Conservation (phyloP, 495 filamentous ascomycete species). For the Staphylotrichum longicolle region DNA sequence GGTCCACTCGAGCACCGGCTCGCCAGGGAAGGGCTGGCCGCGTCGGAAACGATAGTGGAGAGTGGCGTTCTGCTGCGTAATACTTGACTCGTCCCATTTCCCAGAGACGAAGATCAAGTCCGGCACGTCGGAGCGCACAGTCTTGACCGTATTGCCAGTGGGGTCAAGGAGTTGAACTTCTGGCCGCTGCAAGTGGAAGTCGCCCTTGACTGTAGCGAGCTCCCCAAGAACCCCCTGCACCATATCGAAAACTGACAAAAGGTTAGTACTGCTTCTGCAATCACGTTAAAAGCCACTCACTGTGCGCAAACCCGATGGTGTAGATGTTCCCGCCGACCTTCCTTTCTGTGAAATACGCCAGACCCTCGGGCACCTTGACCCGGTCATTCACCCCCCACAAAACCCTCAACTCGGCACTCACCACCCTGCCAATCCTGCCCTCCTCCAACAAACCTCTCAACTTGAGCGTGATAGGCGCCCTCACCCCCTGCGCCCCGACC, state of each 20-base stretch:
- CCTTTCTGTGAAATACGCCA: conserved; percentile 47
- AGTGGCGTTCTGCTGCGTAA: conserved; percentile 32
- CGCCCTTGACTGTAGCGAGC: conserved; percentile 35
- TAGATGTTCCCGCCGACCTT: conserved; percentile 50
- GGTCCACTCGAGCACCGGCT: conserved; percentile 50
- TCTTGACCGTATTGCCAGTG: conserved; percentile 31
- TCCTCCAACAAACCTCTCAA: conserved; percentile 47
- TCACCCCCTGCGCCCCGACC: conserved; percentile 53
- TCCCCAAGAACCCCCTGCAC: conserved; percentile 49
- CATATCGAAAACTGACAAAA: conserved; percentile 33
- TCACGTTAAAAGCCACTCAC: conserved; percentile 30
- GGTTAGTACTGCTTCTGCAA: neutral
- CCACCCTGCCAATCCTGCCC: conserved; percentile 53
- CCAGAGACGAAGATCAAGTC: conserved; percentile 51
- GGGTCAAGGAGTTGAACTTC: conserved; percentile 33
- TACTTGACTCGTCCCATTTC: conserved; percentile 38
- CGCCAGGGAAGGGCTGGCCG: conserved; percentile 50
- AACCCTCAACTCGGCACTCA: conserved; percentile 51
- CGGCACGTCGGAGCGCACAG: conserved; percentile 39
- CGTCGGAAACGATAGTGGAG: conserved; percentile 48
- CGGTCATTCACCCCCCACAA: conserved; percentile 40
- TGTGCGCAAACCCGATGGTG: conserved; percentile 54
- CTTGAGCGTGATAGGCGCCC: conserved; percentile 43
- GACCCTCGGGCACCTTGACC: conserved; percentile 28
- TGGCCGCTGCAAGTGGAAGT: conserved; percentile 49